phyloP scores from a whole-genome alignment of 306 rosid genomes.

The Canavalia gladiata region DNA sequence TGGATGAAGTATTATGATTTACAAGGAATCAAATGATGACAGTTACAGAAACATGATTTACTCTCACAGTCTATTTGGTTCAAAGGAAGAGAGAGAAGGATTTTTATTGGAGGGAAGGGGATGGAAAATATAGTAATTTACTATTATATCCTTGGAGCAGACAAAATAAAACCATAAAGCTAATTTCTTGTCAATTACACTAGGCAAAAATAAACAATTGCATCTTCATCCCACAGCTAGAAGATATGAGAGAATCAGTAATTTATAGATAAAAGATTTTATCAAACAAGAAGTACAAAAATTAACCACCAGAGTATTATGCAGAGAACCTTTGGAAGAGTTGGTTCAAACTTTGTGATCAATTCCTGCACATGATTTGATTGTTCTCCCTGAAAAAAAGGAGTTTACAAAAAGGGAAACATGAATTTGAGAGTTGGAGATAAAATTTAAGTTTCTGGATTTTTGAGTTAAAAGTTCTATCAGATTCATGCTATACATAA shows the following conservation, averaged over 20 bases:
- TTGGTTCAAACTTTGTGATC: conserved; percentile 72
- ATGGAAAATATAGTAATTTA: not conserved
- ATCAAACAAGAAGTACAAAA: conserved; percentile 38
- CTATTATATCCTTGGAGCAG: not conserved
- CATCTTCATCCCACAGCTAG: conserved; percentile 3
- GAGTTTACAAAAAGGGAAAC: conserved; percentile 38
- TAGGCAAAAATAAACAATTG: conserved; percentile 11
- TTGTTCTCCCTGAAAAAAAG: conserved; percentile 65
- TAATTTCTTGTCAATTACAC: conserved; percentile 14
- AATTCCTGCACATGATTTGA: conserved; percentile 73
- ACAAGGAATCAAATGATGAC: conserved; percentile 19
- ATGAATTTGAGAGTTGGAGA: conserved; percentile 25
- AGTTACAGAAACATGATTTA: conserved; percentile 6
- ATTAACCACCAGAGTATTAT: conserved; percentile 56
- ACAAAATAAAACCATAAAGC: not conserved
- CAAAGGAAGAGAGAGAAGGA: not conserved
- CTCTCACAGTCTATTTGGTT: not conserved
- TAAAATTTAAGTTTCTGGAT: conserved; percentile 15
- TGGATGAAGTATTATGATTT: conserved; percentile 20
- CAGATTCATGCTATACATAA: conserved; percentile 9
- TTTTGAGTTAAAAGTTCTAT: conserved; percentile 7
- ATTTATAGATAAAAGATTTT: conserved; percentile 16
- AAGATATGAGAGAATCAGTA: conserved; percentile 17
- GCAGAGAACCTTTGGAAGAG: conserved; percentile 82
- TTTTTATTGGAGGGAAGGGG: not conserved